phyloP scores from a whole-genome alignment of 169 alveolate genomes.

The Cryptosporidium felis region DNA sequence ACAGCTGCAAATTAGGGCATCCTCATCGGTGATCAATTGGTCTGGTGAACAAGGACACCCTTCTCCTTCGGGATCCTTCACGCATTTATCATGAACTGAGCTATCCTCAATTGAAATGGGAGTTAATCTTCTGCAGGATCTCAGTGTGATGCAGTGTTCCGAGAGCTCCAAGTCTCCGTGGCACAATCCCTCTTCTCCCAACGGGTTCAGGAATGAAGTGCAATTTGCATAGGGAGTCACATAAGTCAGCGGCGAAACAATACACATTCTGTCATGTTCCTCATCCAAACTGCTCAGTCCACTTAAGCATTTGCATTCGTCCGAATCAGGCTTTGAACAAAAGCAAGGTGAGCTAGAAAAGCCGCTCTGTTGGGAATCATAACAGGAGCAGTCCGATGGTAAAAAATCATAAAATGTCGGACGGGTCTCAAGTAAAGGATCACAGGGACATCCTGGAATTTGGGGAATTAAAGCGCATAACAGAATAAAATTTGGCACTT shows the following conservation, averaged over 20 bases:
- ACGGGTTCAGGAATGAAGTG: constrained; percentile 58
- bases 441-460: constrained; percentile 71
- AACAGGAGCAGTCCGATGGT: constrained; percentile 62
- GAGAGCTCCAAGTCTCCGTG: constrained; percentile 44
- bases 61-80: constrained; percentile 30
- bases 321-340: constrained; percentile 55
- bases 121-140: constrained; percentile 61
- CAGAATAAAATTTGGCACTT: constrained; percentile 57
- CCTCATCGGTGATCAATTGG: constrained; percentile 61
- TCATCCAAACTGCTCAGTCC: constrained; percentile 68
- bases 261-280: constrained; percentile 71
- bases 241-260: constrained; percentile 63
- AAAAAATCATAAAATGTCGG: constrained; percentile 53
- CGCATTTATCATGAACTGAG: constrained; percentile 47
- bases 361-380: constrained; percentile 69
- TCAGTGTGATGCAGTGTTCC: constrained; percentile 40
- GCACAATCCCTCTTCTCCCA: constrained; percentile 56
- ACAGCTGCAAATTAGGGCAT: constrained; percentile 61
- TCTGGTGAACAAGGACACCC: constrained; percentile 69
- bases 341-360: constrained; percentile 60
- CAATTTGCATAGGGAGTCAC: constrained; percentile 67
- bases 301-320: constrained; percentile 60
- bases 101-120: constrained; percentile 54
- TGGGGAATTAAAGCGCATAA: constrained; percentile 70
- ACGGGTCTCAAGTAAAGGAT: constrained; percentile 57